These are phyloP conservation scores for Dactylis glomerata DNA, from an alignment of 176 grass and related monocot species.

Conservation along the genomic window DNA sequence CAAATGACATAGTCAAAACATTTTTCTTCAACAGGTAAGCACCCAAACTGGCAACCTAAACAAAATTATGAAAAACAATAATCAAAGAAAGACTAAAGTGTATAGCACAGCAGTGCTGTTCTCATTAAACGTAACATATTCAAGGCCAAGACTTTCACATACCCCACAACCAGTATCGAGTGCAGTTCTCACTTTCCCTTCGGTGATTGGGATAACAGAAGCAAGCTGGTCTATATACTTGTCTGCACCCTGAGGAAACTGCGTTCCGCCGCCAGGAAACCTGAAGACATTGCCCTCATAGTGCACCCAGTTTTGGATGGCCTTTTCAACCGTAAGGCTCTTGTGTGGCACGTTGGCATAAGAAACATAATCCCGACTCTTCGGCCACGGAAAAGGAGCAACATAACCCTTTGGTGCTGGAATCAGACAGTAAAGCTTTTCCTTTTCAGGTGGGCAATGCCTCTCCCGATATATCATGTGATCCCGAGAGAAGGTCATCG, in stretches of 20 bases:
- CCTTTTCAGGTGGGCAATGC: constrained; percentile 66
- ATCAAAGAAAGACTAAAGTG: background rate
- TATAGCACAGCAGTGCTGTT: background rate
- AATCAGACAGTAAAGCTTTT: constrained; percentile 70
- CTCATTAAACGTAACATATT: background rate
- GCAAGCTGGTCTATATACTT: constrained; percentile 78
- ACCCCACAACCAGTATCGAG: constrained; percentile 94
- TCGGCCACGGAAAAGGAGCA: constrained; percentile 75
- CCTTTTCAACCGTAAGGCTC: constrained; percentile 82
- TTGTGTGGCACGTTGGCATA: constrained; percentile 86
- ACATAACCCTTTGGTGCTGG: constrained; percentile 77
- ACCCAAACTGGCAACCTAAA: constrained; percentile 87
- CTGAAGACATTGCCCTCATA: constrained; percentile 84
- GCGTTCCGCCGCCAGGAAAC: constrained; percentile 86
- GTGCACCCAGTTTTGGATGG: constrained; percentile 86
- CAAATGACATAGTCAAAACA: constrained; percentile 86
- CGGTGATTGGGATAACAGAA: constrained; percentile 58
- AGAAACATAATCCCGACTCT: constrained; percentile 76
- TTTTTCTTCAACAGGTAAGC: constrained; percentile 76
- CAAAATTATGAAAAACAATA: constrained; percentile 21
- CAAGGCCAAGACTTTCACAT: background rate
- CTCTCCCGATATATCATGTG: constrained; percentile 81
- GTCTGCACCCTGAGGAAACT: constrained; percentile 77
- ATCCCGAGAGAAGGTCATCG: constrained; percentile 66
- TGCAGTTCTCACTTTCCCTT: constrained; percentile 72